These are phyloP conservation scores for Chaetomiaceae sp. DNA, from an alignment of 2,329 filamentous ascomycete species.

Conservation along the genomic window DNA sequence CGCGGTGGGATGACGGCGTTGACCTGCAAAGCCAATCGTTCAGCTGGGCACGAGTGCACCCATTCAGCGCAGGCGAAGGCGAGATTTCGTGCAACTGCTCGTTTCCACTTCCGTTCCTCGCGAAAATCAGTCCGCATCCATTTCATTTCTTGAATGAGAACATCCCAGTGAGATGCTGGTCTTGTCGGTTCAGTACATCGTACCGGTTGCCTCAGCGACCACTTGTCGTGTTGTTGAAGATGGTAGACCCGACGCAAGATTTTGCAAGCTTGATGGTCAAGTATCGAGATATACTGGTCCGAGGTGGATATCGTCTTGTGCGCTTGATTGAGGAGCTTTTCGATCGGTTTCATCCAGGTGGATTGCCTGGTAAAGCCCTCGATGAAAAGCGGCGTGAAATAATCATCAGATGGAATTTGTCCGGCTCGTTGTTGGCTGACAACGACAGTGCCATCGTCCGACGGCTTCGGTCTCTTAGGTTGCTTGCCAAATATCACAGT, in stretches of 20 bases:
- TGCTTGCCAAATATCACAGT: constrained; percentile 76
- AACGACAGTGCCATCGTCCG: constrained; percentile 44
- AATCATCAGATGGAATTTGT: constrained; percentile 53
- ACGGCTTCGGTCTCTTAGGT: constrained; percentile 36
- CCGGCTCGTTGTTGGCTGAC: constrained; percentile 39
- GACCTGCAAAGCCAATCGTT: constrained; percentile 66
- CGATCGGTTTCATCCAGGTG: constrained; percentile 58
- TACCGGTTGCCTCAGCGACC: constrained; percentile 87
- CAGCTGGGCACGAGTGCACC: constrained; percentile 60
- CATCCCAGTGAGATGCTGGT: constrained; percentile 76
- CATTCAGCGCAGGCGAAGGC: constrained; percentile 83
- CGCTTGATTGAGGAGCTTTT: constrained; percentile 73
- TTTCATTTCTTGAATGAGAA: constrained; percentile 84
- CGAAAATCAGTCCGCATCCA: constrained; percentile 98
- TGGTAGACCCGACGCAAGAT: constrained; percentile 84
- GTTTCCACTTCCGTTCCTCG: constrained; percentile 93
- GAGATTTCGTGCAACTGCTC: constrained; percentile 70
- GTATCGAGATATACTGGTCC: constrained; percentile 76
- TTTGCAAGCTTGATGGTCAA: constrained; percentile 82
- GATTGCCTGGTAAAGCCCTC: constrained; percentile 53
- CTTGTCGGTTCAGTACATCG: constrained; percentile 76
- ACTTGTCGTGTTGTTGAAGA: constrained; percentile 84
- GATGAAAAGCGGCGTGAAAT: constrained; percentile 60
- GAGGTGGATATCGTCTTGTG: constrained; percentile 86
- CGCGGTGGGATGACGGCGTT: constrained; percentile 47